Evolutionary conservation across 1,284 basidiomycete genomes (phyloP).

Genomic region (Omphalotus olearius): DNA sequence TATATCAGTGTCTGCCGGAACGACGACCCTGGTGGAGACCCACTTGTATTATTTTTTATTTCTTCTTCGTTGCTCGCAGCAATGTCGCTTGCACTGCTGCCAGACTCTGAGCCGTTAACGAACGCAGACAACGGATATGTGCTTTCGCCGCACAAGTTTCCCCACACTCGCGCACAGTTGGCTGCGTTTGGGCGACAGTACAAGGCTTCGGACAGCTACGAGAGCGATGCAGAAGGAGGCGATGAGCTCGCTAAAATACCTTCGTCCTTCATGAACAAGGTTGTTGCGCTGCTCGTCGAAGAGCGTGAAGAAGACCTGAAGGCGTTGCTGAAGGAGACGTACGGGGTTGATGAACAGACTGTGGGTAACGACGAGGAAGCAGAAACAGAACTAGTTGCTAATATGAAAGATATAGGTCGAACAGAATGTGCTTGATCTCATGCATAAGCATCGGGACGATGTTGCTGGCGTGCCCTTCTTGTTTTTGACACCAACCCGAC

Average conservation of each 20-base stretch:
- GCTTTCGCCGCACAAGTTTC: constrained; percentile 45
- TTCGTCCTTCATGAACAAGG: constrained; percentile 57
- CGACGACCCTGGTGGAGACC: too few species aligned
- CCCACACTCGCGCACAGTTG: constrained; percentile 77
- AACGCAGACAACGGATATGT: constrained; percentile 10
- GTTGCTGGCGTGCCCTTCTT: constrained; percentile 77
- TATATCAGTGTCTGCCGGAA: too few species aligned
- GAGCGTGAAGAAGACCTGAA: constrained; percentile 88
- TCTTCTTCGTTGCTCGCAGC: not conserved
- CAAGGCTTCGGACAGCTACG: constrained; percentile 50
- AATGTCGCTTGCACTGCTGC: constrained; percentile 17
- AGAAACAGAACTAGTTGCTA: constrained; percentile 14
- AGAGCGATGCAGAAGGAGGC: constrained; percentile 54
- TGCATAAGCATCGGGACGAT: constrained; percentile 85
- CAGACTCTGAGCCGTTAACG: constrained; percentile 14
- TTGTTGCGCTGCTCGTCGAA: constrained; percentile 68
- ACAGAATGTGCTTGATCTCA: constrained; percentile 75
- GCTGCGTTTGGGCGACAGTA: constrained; percentile 66
- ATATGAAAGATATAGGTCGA: constrained; percentile 47
- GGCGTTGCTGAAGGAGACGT: constrained; percentile 62
- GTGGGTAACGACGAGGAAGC: constrained; percentile 36
- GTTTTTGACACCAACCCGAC: constrained; percentile 72
- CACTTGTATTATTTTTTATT: not conserved
- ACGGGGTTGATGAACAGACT: constrained; percentile 71
- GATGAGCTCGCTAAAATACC: constrained; percentile 52